Evolutionary conservation across 2,329 filamentous ascomycete genomes (phyloP).

Genomic region (Xylaria sp.): DNA sequence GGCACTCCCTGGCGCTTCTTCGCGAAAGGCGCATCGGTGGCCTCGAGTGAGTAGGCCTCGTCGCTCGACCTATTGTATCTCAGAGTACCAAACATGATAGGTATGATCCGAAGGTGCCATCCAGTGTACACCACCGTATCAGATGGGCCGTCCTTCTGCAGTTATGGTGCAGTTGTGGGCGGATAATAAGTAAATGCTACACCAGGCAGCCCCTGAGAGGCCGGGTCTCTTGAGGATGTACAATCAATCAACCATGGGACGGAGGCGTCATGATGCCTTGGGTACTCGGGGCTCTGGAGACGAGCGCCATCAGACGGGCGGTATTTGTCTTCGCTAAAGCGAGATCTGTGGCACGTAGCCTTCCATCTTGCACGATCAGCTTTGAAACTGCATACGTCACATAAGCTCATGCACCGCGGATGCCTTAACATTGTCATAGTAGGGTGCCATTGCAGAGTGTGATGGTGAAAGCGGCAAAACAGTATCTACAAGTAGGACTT

Average conservation of each 20-base stretch:
- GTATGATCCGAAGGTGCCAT: neutral
- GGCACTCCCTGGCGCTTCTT: neutral
- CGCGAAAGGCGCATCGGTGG: constrained; percentile 10
- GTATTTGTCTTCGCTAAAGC: neutral
- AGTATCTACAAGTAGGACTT: neutral
- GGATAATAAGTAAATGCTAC: neutral
- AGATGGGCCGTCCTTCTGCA: neutral
- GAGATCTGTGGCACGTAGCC: neutral
- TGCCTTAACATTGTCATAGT: neutral
- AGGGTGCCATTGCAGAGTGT: neutral
- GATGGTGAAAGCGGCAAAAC: neutral
- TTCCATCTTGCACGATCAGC: neutral
- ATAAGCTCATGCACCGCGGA: neutral
- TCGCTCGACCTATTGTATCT: neutral
- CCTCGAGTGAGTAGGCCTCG: constrained; percentile 8
- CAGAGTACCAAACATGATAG: constrained; percentile 14
- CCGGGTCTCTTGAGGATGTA: no score
- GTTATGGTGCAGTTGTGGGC: neutral
- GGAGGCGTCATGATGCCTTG: neutral
- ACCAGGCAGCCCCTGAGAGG: neutral
- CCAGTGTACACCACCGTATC: neutral
- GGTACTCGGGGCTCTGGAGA: neutral
- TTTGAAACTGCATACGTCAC: neutral
- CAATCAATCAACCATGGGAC: no score
- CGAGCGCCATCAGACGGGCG: neutral